These are phyloP conservation scores for Monoraphidium neglectum DNA, from an alignment of 139 green algal genomes.

Conservation along the genomic window DNA sequence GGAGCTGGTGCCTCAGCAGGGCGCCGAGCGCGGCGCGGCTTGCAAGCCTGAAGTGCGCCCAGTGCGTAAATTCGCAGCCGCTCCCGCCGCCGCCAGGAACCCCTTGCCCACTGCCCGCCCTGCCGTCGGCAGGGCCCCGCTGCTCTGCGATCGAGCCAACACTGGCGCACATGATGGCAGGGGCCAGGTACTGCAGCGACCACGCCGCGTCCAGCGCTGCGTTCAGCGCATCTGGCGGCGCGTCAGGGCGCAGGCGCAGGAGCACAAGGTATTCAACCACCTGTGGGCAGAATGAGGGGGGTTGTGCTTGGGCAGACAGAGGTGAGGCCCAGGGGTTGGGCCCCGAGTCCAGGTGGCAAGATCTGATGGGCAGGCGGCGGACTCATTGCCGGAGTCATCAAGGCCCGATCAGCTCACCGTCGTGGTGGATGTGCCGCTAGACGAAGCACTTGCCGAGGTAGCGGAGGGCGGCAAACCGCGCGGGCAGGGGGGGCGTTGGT, in stretches of 20 bases:
- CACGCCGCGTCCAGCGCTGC: constrained; percentile 23
- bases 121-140: background rate
- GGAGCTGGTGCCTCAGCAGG: constrained; percentile 9
- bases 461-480: too few species aligned
- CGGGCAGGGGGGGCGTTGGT: too few species aligned
- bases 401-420: too few species aligned
- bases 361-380: too few species aligned
- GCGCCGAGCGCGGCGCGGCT: constrained; percentile 1
- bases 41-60: constrained; percentile 19
- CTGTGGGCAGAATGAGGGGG: too few species aligned
- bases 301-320: too few species aligned
- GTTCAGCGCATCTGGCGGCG: constrained; percentile 4
- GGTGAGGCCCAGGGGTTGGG: too few species aligned
- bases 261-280: constrained; percentile 27
- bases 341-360: too few species aligned
- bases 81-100: background rate
- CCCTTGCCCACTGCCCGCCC: background rate
- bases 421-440: too few species aligned
- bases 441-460: too few species aligned
- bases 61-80: constrained; percentile 18
- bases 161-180: constrained; percentile 12
- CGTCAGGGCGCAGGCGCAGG: background rate
- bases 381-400: too few species aligned
- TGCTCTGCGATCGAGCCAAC: constrained; percentile 8
- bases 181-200: constrained; percentile 36